A percentile compares a stretch with the other conserved stretches of the same genome.
These are phyloP conservation scores for Diplocarpon mali DNA, from an alignment of 2,329 filamentous ascomycete genomes.

Conservation along the genomic window DNA sequence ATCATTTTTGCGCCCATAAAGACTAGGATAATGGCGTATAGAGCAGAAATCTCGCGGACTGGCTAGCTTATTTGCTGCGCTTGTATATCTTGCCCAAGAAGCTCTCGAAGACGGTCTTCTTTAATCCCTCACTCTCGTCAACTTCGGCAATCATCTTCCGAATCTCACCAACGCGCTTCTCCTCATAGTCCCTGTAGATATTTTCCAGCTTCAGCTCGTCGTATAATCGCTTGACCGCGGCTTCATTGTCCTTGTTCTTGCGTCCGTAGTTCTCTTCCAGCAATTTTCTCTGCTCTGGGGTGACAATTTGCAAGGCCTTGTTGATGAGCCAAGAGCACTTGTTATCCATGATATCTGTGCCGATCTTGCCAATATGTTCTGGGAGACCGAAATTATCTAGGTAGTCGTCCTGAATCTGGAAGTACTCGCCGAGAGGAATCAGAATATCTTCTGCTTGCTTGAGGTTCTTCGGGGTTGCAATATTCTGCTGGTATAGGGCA, in stretches of 20 bases:
- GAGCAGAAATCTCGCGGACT: background rate
- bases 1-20: background rate
- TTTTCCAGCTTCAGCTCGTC: slow-evolving; percentile 75
- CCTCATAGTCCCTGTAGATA: slow-evolving; percentile 81
- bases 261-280: slow-evolving; percentile 90
- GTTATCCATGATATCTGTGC: slow-evolving; percentile 98
- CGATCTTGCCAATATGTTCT: slow-evolving; percentile 92
- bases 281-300: slow-evolving; percentile 73
- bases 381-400: slow-evolving; percentile 95
- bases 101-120: slow-evolving; percentile 78
- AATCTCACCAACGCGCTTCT: slow-evolving; percentile 72
- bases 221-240: slow-evolving; percentile 78
- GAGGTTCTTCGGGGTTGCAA: slow-evolving; percentile 80
- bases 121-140: slow-evolving; percentile 80
- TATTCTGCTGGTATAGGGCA: slow-evolving; percentile 72
- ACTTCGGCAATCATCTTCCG: slow-evolving; percentile 62
- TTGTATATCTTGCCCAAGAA: slow-evolving; percentile 98
- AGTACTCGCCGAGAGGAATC: slow-evolving; percentile 96
- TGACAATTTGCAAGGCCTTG: slow-evolving; percentile 73
- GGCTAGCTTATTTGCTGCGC: slow-evolving; percentile 66
- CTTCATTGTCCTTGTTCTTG: slow-evolving; percentile 77
- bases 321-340: slow-evolving; percentile 99
- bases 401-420: slow-evolving; percentile 98
- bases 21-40: background rate
- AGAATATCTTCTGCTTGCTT: slow-evolving; percentile 84